These are phyloP conservation scores for Phytophthora cryptogea DNA, from an alignment of 352 stramenopile species.

Conservation along the genomic window DNA sequence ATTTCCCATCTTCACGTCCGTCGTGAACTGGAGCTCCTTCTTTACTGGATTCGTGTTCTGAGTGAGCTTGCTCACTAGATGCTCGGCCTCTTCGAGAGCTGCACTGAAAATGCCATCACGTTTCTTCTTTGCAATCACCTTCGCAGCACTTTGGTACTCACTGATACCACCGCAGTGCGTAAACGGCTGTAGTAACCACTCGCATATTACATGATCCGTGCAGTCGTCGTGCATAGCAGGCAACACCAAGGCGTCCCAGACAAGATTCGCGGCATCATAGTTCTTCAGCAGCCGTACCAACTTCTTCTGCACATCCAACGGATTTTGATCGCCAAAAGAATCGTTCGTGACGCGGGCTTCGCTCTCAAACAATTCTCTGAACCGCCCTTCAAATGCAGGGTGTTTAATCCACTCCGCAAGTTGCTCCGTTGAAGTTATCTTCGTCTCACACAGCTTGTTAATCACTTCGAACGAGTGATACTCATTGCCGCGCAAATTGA, in stretches of 20 bases:
- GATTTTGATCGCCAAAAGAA: conserved; percentile 44
- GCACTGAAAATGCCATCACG: conserved; percentile 66
- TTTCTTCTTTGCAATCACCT: conserved; percentile 70
- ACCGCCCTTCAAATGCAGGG: conserved; percentile 49
- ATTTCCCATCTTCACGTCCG: conserved; percentile 68
- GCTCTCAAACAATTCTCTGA: conserved; percentile 67
- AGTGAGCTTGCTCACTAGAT: conserved; percentile 54
- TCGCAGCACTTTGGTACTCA: conserved; percentile 70
- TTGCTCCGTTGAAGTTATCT: conserved; percentile 48
- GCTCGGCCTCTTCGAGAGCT: conserved; percentile 54
- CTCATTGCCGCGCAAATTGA: conserved; percentile 72
- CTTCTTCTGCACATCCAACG: conserved; percentile 74
- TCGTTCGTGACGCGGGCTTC: conserved; percentile 56
- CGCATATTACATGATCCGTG: conserved; percentile 40
- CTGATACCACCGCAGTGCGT: conserved; percentile 71
- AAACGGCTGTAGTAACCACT: conserved; percentile 67
- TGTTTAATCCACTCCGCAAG: conserved; percentile 55
- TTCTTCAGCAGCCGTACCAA: conserved; percentile 72
- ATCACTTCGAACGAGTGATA: conserved; percentile 70
- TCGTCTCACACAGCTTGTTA: conserved; percentile 60
- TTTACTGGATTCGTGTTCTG: conserved; percentile 47
- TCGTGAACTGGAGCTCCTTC: conserved; percentile 61
- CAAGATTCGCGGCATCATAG: conserved; percentile 65
- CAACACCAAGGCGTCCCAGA: conserved; percentile 63
- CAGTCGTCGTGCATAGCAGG: conserved; percentile 45